Evolutionary conservation across 2,329 filamentous ascomycete species (phyloP), one percentile per base, ranked within the genome.

Genomic region (Trichoderma endophyticum): DNA sequence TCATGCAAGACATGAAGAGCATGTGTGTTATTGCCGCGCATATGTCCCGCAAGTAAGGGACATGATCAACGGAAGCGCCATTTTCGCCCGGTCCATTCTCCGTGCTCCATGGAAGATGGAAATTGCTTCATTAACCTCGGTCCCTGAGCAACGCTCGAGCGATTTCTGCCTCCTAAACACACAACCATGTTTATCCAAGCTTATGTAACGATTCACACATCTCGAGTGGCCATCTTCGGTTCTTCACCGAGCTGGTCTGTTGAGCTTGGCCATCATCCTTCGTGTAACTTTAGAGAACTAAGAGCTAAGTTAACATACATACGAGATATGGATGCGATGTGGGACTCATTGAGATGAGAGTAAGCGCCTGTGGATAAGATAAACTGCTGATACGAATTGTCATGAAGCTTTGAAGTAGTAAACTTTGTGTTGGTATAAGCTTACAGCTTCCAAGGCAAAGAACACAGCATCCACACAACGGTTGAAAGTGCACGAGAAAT

Each of bases 11-110:
- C 30, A 18, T 34, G 43, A n/a, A 54, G 48, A 54, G 11, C 5
- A 54, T 54, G 48, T 54, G 18, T 54, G 26, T 24, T 24, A 57
- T 26, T 54, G 28, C 62, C 62, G 43, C 62, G 43, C 26, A 30
- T 65, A 34, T 65, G 62, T 26, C 9, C 43, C 48, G n/a, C n/a
- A 18, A 9, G 12, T 21, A 6, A 9, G 1, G 6, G n/a, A 64
- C 36, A n/a, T n/a, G 24, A 51, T 64, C 36, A n/a, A 43, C 28
- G 39, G 61, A 11, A 64, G 36, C 61, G 61, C 36, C 61, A 64
- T 30, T 64, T 64, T 24, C 11, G 26, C 18, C 21, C 11, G 43
- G 14, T 32, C 12, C 9, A 6, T 26, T 9, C 2, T 48, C 34
- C 61, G 34, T 5, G 61, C 63, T 66, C 28, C 63, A 24, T 56